Percentiles rank a stretch among this genome's conserved stretches.
These are phyloP conservation scores for Hortaea werneckii DNA, from an alignment of 2,329 filamentous ascomycete species.

Conservation along the genomic window DNA sequence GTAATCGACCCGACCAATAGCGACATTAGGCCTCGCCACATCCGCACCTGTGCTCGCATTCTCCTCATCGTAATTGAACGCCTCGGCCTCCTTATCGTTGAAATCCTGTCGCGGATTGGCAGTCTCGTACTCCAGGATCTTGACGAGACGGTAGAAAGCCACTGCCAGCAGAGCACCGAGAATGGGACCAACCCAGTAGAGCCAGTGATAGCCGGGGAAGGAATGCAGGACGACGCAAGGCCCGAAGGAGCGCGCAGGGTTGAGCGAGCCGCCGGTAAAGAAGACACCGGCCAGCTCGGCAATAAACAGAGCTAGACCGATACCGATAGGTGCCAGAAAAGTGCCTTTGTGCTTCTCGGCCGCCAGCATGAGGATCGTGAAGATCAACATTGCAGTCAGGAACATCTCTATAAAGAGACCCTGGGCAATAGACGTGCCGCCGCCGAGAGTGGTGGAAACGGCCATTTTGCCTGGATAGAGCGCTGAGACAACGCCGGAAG, in stretches of 20 bases:
- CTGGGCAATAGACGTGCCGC: conserved; percentile 32
- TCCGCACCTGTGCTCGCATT: conserved; percentile 22
- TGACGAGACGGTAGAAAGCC: conserved; percentile 40
- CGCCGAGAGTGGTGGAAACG: conserved; percentile 36
- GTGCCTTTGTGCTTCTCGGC: conserved; percentile 35
- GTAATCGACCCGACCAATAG: background rate
- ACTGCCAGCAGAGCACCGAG: conserved; percentile 38
- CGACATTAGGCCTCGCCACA: conserved; percentile 17
- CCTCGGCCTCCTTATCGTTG: conserved; percentile 33
- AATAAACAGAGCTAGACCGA: conserved; percentile 40
- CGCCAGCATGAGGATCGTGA: conserved; percentile 38
- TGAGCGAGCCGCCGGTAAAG: conserved; percentile 28
- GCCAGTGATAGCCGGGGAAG: conserved; percentile 40
- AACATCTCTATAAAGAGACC: conserved; percentile 44
- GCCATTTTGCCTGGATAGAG: conserved; percentile 37
- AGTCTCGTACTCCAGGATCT: conserved; percentile 41
- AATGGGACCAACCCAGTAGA: conserved; percentile 42
- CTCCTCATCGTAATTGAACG: conserved; percentile 27
- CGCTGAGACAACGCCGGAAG: conserved; percentile 34
- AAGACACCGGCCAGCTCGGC: conserved; percentile 32
- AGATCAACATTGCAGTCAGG: conserved; percentile 39
- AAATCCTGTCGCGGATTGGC: conserved; percentile 40
- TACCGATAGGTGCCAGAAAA: conserved; percentile 30
- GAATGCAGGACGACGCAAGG: conserved; percentile 33
- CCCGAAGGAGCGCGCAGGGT: conserved; percentile 41